Base-by-base conservation (phyloP, 192 early-diverging fungal genomes). In the Geranomyces michiganensis region DNA sequence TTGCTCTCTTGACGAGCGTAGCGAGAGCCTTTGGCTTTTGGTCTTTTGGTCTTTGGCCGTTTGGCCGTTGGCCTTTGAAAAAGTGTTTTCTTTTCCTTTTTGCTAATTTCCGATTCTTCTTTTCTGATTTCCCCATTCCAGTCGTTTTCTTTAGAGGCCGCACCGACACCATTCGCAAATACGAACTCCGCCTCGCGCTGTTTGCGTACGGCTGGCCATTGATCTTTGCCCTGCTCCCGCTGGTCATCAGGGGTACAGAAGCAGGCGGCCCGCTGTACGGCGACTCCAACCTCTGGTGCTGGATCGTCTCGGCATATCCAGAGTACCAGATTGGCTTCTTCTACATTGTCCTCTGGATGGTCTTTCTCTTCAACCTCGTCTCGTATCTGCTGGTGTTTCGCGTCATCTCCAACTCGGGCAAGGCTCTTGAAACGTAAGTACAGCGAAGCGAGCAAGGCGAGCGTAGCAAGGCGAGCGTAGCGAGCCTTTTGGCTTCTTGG, bases 221-320 rank as follows among this genome's bases (percentile, higher is more conserved):
- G 41, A 64, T 64, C 62, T 45, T 64, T 64, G 33, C 62, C 5
- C n/a, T 64, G 6, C n/a, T 41, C 62, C 62, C 62, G 15, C 62
- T 64, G 17, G 14, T 45, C 62, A 64, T 64, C 62, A 64, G 8
- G 19, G 58, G 58, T 8, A 5, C 29, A 3, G 51, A 7, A 7
- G 36, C 36, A 6, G 15, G 31, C 31, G 62, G 62, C 9, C 32
- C 6, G 44, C 32, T 64, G 15, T 64, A 64, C 43, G 62, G 62
- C 44, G 62, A 64, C 62, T 45, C 62, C 2, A 64, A 15, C 15
- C n/a, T 64, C 17, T 75, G 65, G 66, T 75, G 73, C 60, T 75
- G 73, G 73, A 58, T 75, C 58, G 26, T 17, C 22, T 68, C 67
- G 29, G 31, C 44, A 6, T 30, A 68, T 48, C 30, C 36, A 8